Evolutionary conservation across 208 protist species (phyloP).

Genomic region (Acanthamoeba rhysodes): DNA sequence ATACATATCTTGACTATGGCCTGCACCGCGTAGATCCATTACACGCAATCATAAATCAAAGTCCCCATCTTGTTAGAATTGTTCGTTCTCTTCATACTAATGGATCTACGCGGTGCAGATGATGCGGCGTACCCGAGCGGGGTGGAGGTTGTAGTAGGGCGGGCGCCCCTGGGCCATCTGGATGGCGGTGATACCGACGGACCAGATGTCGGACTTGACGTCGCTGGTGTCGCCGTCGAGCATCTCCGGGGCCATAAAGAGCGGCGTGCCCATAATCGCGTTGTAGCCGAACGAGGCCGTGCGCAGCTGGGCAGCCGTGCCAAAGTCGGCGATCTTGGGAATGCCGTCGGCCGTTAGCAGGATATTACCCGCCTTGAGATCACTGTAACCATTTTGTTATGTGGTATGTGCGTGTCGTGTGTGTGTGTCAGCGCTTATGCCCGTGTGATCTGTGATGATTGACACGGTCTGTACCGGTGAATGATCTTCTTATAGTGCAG

Average conservation of each 20-base stretch:
- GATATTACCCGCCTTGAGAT: conserved; percentile 71
- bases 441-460: background rate
- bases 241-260: conserved; percentile 69
- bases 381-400: background rate
- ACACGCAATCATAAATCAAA: too few species aligned
- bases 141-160: conserved; percentile 70
- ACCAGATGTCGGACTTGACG: conserved; percentile 70
- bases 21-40: background rate
- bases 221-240: conserved; percentile 62
- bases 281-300: conserved; percentile 49
- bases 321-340: conserved; percentile 71
- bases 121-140: background rate
- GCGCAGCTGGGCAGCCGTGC: conserved; percentile 51
- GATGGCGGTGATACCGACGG: conserved; percentile 65
- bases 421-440: background rate
- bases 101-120: too few species aligned
- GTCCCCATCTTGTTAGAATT: too few species aligned
- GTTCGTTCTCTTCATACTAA: too few species aligned
- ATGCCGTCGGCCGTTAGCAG: conserved; percentile 22
- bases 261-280: conserved; percentile 39
- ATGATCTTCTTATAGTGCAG: conserved; percentile 69
- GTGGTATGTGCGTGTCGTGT: background rate
- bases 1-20: conserved; percentile 89
- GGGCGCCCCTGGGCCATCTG: conserved; percentile 64
- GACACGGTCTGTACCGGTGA: background rate